Evolutionary conservation across 768 basidiomycete species (phyloP), one percentile per base, ranked within the genome.

Genomic region (Terana coerulea): DNA sequence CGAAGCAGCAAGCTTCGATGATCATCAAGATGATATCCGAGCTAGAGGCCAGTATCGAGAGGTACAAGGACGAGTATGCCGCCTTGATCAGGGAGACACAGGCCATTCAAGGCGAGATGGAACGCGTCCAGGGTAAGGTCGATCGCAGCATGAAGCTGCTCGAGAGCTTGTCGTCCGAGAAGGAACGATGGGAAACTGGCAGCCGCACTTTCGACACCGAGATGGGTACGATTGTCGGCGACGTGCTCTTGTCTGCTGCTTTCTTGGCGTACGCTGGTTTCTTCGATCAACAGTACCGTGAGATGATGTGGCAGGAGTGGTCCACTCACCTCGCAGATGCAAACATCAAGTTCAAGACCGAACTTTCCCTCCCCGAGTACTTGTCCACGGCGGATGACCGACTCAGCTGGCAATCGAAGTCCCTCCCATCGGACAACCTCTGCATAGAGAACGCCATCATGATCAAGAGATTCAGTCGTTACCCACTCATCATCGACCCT

Each of bases 361-460:
- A 98, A 62, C 81, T 98, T 4, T 91, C 93, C 0, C 81, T 98
- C 59, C 84, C 92, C 0, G 97, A 99, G 62, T 99, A 95, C 67
- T 79, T 98, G 31, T 98, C 97, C 5, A 95, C 95, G 2, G 94
- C 95, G 1, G 97, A 98, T 63, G 92, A 98, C 63, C 88, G 95
- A 36, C 79, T 97, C 55, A 84, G 79, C 60, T 99, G 95, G 97
- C 93, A 95, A 69, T 88, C 92, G 26, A 94, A 93, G 63, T 87
- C 91, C 0, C 76, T 98, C n/a, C 97, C 97, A 1, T 85, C 92
- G 5, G 95, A 99, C 69, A 94, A 90, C 56, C 75, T 99, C 39
- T 98, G 93, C 58, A 92, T 91, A 1, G 97, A 98, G 72, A 99
- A 99, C 64, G 97, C 97, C n/a, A 94, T 98, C 69, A 98, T 98